Evolutionary conservation across 164 flowering plant species (phyloP), one percentile per base, ranked within the genome.

Genomic region (Macadamia integrifolia): DNA sequence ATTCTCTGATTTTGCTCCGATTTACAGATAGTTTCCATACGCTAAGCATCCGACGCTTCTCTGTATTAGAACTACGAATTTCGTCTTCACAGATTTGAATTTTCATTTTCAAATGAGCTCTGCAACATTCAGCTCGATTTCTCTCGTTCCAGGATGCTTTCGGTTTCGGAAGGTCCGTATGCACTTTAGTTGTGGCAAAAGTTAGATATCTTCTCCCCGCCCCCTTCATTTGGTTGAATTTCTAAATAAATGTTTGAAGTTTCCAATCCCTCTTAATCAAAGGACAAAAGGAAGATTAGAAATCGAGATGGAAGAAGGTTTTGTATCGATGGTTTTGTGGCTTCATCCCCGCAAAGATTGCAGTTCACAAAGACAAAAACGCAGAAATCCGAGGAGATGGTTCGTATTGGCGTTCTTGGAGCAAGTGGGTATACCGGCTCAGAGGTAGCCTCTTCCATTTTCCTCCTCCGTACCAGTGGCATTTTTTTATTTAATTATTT

Each of bases 341-440:
- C 80, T 58, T 75, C 82, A 0, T 60, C 78, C 43, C 77, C 80
- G 0, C 85, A 76, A 52, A 78, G 65, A 48, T 62, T 79, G 71
- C 81, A 74, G 60, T 40, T 53, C 65, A 17, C 67, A n/a, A 72
- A 76, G 61, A 15, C 32, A 23, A 64, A 74, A 64, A 49, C 68
- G 8, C 71, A 70, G 43, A 79, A 79, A 50, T 66, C 76, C 3
- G 78, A 80, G 35, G 82, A 87, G 63, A 74, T 74, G 7, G 83
- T 82, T 65, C 87, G 92, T 0, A 76, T 93, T 75, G 98, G 93
- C 28, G 92, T 93, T 66, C 98, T 93, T 69, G 98, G 98, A 65
- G 97, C 98, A 11, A 93, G 98, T 79, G 98, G 98, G 55, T 93
- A 93, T 77, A 93, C 98, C 60, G 98, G 98, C 69, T 88, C 97